Evolutionary conservation across 129 eudicot genomes (phyloP).

Genomic region (Saposhnikovia divaricata): DNA sequence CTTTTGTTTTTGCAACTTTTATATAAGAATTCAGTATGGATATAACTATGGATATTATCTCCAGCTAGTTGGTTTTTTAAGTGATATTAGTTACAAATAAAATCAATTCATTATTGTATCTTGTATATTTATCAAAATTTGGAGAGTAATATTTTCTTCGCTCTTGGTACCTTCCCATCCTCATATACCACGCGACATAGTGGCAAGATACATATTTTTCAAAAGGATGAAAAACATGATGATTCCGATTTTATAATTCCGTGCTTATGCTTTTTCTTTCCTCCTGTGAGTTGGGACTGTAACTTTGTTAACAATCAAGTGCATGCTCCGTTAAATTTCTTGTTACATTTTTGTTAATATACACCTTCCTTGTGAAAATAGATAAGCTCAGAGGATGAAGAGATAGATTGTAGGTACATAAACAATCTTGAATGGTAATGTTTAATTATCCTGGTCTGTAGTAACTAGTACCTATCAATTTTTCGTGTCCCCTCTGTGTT

Average conservation of each 20-base stretch:
- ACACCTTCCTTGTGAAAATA: neutral
- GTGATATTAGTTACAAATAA: neutral
- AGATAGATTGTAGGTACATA: no score
- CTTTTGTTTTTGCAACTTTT: neutral
- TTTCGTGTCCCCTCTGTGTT: neutral
- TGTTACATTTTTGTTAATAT: neutral
- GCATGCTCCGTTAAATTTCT: neutral
- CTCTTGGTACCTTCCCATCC: neutral
- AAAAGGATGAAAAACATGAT: neutral
- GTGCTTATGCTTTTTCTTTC: neutral
- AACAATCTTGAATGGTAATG: neutral
- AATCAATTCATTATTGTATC: neutral
- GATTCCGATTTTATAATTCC: neutral
- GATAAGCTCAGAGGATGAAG: neutral
- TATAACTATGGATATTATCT: neutral
- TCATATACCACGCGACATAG: neutral
- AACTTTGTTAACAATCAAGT: no score
- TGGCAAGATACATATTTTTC: neutral
- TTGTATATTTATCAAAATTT: no score
- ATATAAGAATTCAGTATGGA: neutral
- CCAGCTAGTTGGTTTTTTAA: neutral
- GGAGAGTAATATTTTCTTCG: neutral
- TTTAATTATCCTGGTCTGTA: neutral
- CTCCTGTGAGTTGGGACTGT: neutral
- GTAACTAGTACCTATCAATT: neutral